These are phyloP conservation scores for Guadua angustifolia DNA, from an alignment of 176 grass and related monocot genomes.

Conservation along the genomic window DNA sequence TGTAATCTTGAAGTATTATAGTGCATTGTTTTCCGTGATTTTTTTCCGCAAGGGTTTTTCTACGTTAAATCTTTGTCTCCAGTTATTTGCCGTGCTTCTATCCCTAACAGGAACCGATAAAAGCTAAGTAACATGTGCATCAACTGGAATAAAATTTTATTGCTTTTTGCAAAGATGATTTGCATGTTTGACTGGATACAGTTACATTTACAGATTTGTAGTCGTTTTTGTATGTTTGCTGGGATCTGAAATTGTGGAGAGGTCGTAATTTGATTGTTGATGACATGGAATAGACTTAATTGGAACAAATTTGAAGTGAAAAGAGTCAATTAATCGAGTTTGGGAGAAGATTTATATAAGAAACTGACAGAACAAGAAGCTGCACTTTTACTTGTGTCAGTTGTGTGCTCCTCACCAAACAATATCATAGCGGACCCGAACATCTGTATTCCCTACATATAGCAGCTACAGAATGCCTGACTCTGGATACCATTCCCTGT, in stretches of 20 bases:
- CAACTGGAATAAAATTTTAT: not conserved
- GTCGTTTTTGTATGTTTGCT: not conserved
- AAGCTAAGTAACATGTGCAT: not conserved
- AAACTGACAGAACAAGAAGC: not conserved
- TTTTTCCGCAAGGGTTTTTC: too few relatives aligned
- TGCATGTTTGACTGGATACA: not conserved
- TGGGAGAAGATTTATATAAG: not conserved
- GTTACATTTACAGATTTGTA: not conserved
- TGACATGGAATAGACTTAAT: not conserved
- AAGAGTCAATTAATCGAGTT: not conserved
- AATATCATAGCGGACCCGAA: not conserved
- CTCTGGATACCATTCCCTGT: too few relatives aligned
- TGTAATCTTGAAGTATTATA: too few relatives aligned
- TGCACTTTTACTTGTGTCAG: not conserved
- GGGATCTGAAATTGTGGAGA: not conserved
- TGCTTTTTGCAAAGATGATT: not conserved
- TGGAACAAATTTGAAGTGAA: not conserved
- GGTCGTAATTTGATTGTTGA: not conserved
- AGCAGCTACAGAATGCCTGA: too few relatives aligned
- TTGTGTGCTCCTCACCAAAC: not conserved
- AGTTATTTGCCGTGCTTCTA: too few relatives aligned
- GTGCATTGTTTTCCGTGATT: too few relatives aligned
- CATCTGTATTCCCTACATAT: not conserved
- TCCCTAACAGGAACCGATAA: too few relatives aligned
- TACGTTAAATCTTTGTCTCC: too few relatives aligned